Base-by-base conservation (phyloP, 2,329 filamentous ascomycete species). In the Colletotrichum sojae region DNA sequence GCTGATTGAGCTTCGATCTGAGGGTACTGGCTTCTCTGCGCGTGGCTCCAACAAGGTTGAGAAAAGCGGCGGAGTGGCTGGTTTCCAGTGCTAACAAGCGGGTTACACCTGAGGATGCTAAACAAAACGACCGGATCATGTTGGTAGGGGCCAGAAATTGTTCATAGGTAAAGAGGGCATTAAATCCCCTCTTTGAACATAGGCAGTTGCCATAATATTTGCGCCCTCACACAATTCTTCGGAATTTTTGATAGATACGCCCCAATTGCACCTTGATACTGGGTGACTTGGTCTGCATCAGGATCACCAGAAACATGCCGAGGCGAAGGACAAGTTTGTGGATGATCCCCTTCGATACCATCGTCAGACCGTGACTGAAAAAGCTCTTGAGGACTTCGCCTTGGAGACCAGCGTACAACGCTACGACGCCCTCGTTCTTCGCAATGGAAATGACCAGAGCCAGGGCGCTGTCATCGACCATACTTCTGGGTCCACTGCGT, bases 1-100 rank as follows among this genome's bases (percentile, higher is more conserved):
- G 0, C 77, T 98, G 40, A 91, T 98, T 3, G 89, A 92, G 76
- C 87, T 98, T 56, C 90, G 89, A 73, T 93, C 91, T 43, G 95
- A 98, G 74, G 95, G 95, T 0, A 98, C 95, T 0, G 95, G 95
- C 0, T 98, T 97, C 80, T 95, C 95, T 5, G 92, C 94, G 5
- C 91, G 92, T n/a, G 95, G 96, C 3, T 88, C 89, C 59, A 97
- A 92, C 76, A 88, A 93, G 74, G 94, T 97, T 16, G 92, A 92
- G 80, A 96, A 91, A 78, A 83, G 87, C 4, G 31, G 31, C 10
- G 92, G 92, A 0, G 90, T 97, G 18, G 59, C 59, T 31, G 91
- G 91, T 0, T 97, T 97, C 79, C 93, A 97, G 77, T 95, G 93
- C 77, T 96, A 77, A 72, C 18, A 25, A 10, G 31, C 31, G 16